Evolutionary conservation across 2,329 filamentous ascomycete genomes (phyloP).

Genomic region (Bipolaris gigantea): DNA sequence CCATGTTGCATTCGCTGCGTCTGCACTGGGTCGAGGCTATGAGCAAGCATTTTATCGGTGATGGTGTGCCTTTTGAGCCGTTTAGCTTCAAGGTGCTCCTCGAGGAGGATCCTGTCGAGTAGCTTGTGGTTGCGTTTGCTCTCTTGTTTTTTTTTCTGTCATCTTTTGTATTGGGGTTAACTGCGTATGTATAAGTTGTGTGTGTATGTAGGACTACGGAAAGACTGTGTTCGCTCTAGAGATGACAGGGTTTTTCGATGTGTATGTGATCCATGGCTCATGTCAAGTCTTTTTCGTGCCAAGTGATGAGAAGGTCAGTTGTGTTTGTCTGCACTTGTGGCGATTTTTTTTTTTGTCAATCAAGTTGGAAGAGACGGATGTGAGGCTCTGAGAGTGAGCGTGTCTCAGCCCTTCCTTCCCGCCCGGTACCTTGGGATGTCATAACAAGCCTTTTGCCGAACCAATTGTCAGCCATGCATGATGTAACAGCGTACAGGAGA

Average conservation of each 20-base stretch:
- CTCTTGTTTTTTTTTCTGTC: neutral
- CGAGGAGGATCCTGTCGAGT: conserved; percentile 69
- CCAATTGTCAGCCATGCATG: neutral
- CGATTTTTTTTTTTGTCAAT: too few relatives aligned
- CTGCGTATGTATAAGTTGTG: conserved; percentile 3
- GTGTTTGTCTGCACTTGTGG: too few relatives aligned
- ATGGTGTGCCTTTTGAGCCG: conserved; percentile 80
- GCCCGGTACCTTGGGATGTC: neutral
- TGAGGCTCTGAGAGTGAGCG: too few relatives aligned
- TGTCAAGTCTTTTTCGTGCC: too few relatives aligned
- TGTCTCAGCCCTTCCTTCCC: neutral
- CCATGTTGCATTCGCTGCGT: conserved; percentile 90
- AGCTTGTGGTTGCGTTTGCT: neutral
- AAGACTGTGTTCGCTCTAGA: neutral
- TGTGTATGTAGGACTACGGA: conserved; percentile 18
- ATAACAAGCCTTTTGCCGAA: neutral
- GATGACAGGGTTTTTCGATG: neutral
- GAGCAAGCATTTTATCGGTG: conserved; percentile 95
- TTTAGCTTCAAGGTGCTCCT: conserved; percentile 85
- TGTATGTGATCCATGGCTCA: neutral
- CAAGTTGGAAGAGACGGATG: too few relatives aligned
- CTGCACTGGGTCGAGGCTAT: conserved; percentile 97
- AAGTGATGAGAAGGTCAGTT: too few relatives aligned
- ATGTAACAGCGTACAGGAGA: neutral
- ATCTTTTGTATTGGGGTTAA: neutral